These are phyloP conservation scores for Metarhizium humberi DNA, from an alignment of 2,329 filamentous ascomycete species.

Conservation along the genomic window DNA sequence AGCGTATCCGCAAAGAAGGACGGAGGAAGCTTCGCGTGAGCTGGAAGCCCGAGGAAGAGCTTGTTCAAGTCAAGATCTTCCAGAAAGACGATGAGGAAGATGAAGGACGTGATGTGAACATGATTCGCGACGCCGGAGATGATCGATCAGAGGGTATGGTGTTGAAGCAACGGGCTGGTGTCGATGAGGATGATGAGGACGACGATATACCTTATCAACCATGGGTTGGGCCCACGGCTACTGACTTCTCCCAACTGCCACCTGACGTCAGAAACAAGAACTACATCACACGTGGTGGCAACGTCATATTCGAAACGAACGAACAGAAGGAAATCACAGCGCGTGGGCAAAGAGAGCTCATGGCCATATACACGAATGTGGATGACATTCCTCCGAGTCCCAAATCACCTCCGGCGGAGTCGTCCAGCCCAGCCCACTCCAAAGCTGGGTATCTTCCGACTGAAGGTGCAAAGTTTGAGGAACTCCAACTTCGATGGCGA, in stretches of 20 bases:
- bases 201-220: slow-evolving; percentile 44
- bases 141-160: slow-evolving; percentile 66
- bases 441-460: slow-evolving; percentile 28
- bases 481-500: slow-evolving; percentile 39
- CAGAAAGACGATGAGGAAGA: slow-evolving; percentile 65
- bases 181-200: slow-evolving; percentile 48
- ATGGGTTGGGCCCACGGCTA: slow-evolving; percentile 38
- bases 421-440: slow-evolving; percentile 11
- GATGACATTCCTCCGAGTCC: slow-evolving; percentile 48
- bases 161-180: slow-evolving; percentile 42
- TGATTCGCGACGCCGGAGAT: slow-evolving; percentile 63
- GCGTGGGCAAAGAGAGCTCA: slow-evolving; percentile 49
- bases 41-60: slow-evolving; percentile 58
- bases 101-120: slow-evolving; percentile 54
- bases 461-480: slow-evolving; percentile 32
- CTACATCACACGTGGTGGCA: slow-evolving; percentile 46
- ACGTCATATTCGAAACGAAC: slow-evolving; percentile 38
- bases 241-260: slow-evolving; percentile 39
- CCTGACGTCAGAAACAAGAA: slow-evolving; percentile 36
- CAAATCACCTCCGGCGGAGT: slow-evolving; percentile 39
- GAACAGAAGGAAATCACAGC: slow-evolving; percentile 47
- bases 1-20: slow-evolving; percentile 62
- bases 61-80: slow-evolving; percentile 61
- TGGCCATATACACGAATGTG: slow-evolving; percentile 47
- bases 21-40: slow-evolving; percentile 60